Evolutionary conservation across 139 green algal species (phyloP), one percentile per base, ranked within the genome.

Genomic region (Auxenochlorella pyrenoidosa): DNA sequence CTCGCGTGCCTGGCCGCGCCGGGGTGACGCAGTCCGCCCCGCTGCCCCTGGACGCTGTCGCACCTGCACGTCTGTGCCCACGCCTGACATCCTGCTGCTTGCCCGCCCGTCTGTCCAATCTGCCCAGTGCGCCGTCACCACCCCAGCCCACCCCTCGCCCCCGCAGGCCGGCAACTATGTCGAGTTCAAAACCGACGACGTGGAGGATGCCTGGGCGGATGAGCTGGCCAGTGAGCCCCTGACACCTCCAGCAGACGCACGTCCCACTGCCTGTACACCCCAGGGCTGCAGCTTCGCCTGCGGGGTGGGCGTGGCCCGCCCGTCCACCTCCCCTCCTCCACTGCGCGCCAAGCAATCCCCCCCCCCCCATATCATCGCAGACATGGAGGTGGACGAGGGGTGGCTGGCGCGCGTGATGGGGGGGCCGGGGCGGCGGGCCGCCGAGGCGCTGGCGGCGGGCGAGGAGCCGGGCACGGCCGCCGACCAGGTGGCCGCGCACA

Each of bases 201-300:
- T 88, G 47, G 83, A 90, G 8, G 94, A 96, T 79, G 92, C 94
- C 3, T 97, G 94, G 94, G 87, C 95, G 70, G 94, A 96, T 47
- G 88, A 58, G 32, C 78, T 96, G 44, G 82, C 88, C 75, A 89
- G 83, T 90, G 82, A 68, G 63, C 58, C 2, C 32, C 36, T 19
- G 47, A 13, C 13, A 26, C 79, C 4, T 65, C 12, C 26, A 63
- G 54, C 54, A 28, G 54, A 13, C 15, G 15, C 54, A 28, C 54
- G 54, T 24, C 15, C 3, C 54, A 13, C 16, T 63, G 54, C 54
- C 54, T 63, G n/a, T n/a, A n/a, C n/a, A n/a, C n/a, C n/a, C n/a
- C n/a, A n/a, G n/a, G n/a, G n/a, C n/a, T n/a, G n/a, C n/a, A n/a
- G n/a, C n/a, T n/a, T n/a, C n/a, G n/a, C n/a, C n/a, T n/a, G n/a